Conservation (phyloP, 257 asterid species). For the Nicotiana tabacum region DNA sequence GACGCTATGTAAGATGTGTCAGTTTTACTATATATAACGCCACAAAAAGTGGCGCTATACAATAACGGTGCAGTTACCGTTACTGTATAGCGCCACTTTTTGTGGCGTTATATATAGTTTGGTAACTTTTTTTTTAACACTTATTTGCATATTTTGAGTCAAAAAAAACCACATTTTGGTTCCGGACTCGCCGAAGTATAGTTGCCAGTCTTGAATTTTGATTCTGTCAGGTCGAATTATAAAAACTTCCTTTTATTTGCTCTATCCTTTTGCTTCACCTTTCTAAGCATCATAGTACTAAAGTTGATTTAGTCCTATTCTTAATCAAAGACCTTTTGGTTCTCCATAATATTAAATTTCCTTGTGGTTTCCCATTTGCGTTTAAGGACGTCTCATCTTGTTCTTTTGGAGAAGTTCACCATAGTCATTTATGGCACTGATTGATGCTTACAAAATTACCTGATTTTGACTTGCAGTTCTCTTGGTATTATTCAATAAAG, state of each 20-base stretch:
- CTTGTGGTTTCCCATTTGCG: not conserved
- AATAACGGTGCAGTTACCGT: too few species aligned
- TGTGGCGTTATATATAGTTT: too few species aligned
- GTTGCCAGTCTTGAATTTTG: not conserved
- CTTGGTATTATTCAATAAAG: constrained; percentile 85
- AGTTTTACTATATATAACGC: too few species aligned
- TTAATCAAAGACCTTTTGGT: not conserved
- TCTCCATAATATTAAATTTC: not conserved
- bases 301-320: not conserved
- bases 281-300: not conserved
- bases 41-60: too few species aligned
- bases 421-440: not conserved
- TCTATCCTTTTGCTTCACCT: not conserved
- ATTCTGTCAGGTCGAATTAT: not conserved
- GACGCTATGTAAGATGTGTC: too few species aligned
- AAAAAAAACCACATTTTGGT: too few species aligned
- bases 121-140: too few species aligned
- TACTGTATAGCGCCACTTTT: too few species aligned
- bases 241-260: not conserved
- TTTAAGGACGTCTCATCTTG: not conserved
- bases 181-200: not conserved
- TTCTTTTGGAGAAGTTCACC: not conserved
- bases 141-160: too few species aligned
- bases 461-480: constrained; percentile 56
- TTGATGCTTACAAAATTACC: constrained; percentile 4